Percentiles rank a stretch among this genome's conserved stretches.
phyloP scores from a whole-genome alignment of 768 basidiomycete genomes.

The Mycena floridula region DNA sequence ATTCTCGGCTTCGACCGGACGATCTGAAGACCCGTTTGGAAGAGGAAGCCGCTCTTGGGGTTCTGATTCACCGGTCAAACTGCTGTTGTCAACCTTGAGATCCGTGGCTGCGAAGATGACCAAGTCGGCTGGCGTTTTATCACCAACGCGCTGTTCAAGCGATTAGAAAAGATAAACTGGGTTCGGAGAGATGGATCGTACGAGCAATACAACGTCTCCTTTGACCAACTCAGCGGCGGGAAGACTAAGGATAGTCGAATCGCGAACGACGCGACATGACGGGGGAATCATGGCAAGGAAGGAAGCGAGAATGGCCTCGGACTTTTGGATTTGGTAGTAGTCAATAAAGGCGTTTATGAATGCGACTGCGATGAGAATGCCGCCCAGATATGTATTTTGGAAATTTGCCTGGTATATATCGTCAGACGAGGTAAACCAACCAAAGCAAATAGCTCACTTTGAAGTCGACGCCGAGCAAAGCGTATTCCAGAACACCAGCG shows the following conservation, averaged over 20 bases:
- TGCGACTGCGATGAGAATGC: conserved; percentile 60
- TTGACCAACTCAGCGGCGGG: conserved; percentile 60
- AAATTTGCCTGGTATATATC: conserved; percentile 41
- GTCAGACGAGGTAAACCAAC: conserved; percentile 7
- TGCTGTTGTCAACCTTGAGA: conserved; percentile 67
- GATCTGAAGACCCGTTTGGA: conserved; percentile 36
- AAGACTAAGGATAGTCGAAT: conserved; percentile 45
- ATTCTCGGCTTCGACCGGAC: conserved; percentile 62
- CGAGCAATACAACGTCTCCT: conserved; percentile 60
- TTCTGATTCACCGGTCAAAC: conserved; percentile 65
- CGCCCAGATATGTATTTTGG: conserved; percentile 63
- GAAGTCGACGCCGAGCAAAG: conserved; percentile 57
- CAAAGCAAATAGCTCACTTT: conserved; percentile 28
- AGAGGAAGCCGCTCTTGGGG: conserved; percentile 53
- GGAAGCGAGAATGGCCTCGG: conserved; percentile 65
- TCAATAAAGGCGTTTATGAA: conserved; percentile 69
- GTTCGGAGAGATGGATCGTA: conserved; percentile 19
- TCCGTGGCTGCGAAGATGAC: conserved; percentile 54
- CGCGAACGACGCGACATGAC: conserved; percentile 56
- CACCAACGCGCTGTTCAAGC: conserved; percentile 47
- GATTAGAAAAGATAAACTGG: conserved; percentile 1
- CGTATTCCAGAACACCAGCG: conserved; percentile 61
- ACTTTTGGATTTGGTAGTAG: conserved; percentile 69
- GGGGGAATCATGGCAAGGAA: conserved; percentile 75
- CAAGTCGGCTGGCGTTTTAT: conserved; percentile 68